phyloP scores from a whole-genome alignment of 805 yeast species.

The Blastobotrys americana region DNA sequence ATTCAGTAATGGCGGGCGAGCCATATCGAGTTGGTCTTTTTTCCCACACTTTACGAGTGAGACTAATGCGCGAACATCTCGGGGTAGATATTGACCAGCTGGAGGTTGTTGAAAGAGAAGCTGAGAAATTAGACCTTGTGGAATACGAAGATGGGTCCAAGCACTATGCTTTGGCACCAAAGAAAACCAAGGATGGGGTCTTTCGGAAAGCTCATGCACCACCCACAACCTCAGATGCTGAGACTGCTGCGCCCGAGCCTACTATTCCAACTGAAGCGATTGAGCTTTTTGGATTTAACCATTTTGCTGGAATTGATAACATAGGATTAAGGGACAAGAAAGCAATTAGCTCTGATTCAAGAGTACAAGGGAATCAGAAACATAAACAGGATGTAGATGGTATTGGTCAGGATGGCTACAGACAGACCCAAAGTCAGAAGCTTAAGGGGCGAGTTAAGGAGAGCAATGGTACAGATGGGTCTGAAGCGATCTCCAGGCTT shows the following conservation, averaged over 20 bases:
- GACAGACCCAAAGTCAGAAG: constrained; percentile 4
- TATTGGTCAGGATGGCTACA: constrained; percentile 60
- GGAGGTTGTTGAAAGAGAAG: constrained; percentile 73
- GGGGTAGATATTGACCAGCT: constrained; percentile 87
- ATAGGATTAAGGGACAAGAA: constrained; percentile 78
- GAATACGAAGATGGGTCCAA: neutral
- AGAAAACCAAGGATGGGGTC: neutral
- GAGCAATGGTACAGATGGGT: neutral
- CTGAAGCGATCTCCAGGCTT: constrained; percentile 41
- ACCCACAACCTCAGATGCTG: neutral
- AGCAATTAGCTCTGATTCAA: constrained; percentile 69
- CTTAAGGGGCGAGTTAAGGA: neutral
- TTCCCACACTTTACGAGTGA: constrained; percentile 80
- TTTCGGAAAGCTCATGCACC: neutral
- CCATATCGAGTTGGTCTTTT: constrained; percentile 78
- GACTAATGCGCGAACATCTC: constrained; percentile 93
- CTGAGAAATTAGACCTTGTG: constrained; percentile 27
- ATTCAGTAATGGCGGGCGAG: constrained; percentile 63
- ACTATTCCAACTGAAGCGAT: constrained; percentile 9
- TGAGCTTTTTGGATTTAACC: constrained; percentile 55
- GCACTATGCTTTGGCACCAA: neutral
- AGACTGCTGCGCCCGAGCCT: neutral
- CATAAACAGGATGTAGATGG: constrained; percentile 76
- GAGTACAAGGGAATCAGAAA: constrained; percentile 58
- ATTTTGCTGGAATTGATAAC: constrained; percentile 84